Base-by-base conservation (phyloP, 139 green algal genomes). In the Chloropicon primus region DNA sequence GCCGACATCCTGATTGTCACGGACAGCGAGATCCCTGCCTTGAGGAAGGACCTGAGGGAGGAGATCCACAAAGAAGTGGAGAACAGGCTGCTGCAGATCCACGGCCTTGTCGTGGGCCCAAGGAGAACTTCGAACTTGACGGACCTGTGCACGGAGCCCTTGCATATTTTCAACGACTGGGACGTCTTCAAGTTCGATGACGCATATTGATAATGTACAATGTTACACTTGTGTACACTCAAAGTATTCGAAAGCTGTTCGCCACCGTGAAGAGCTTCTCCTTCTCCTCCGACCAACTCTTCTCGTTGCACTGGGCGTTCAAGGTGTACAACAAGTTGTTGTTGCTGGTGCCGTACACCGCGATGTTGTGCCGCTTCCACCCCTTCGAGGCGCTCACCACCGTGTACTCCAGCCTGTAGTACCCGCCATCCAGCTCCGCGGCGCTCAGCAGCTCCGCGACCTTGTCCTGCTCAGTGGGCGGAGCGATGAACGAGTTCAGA, bases 1-100 rank as follows among this genome's bases (percentile, higher is more conserved):
- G 92, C 92, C 0, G 93, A 97, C 78, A 96, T 97, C 24, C 77
- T 96, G 71, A 94, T 96, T 87, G 93, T 97, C 1, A 97, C 93
- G 0, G 93, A 97, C 74, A 92, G 91, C 0, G 91, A 97, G 84
- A 94, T 97, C 74, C 81, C 87, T 0, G 76, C 79, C 21, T 91
- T 91, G 0, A 82, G 82, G 22, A 77, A 90, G 0, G 53, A 77
- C 1, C 82, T 96, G 24, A 27, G 86, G 25, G 1, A 80, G 5
- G 71, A 75, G 29, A 75, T 94, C 81, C 21, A 80, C 71, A 21
- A 74, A 73, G 83, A 81, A 3, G 53, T 80, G 5, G 83, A 86
- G 1, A 82, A 91, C 17, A 75, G 91, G 29, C 91, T 90, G 1
- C 82, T 97, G 2, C 87, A 94, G 81, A 89, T 96, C 74, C 93